A percentile compares a stretch with the other conserved stretches of the same genome.
These are phyloP conservation scores for Somion occarium DNA, from an alignment of 1,284 basidiomycete species.

Conservation along the genomic window DNA sequence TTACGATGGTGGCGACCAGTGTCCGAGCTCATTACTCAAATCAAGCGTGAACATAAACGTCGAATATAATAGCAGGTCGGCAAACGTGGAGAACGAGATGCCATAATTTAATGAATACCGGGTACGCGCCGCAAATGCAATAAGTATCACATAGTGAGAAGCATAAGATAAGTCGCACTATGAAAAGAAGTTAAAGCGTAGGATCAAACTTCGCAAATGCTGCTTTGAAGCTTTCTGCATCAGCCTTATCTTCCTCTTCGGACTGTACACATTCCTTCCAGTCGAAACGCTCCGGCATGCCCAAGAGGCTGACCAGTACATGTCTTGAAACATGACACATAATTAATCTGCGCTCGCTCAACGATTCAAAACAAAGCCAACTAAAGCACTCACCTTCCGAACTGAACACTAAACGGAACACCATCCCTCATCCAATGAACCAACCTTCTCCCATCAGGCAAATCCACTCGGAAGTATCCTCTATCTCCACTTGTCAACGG, in stretches of 20 bases:
- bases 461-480: slow-evolving; percentile 86
- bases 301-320: slow-evolving; percentile 72
- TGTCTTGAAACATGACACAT: slow-evolving; percentile 43
- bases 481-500: slow-evolving; percentile 45
- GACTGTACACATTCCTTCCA: slow-evolving; percentile 85
- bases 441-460: slow-evolving; percentile 82
- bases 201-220: slow-evolving; percentile 77
- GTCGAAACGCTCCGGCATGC: slow-evolving; percentile 73
- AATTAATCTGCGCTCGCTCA: background rate
- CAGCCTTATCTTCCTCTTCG: slow-evolving; percentile 79
- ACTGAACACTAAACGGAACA: slow-evolving; percentile 83
- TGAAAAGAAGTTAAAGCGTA: no score
- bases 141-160: background rate
- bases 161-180: no score
- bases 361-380: background rate
- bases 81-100: no score
- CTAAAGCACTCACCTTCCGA: slow-evolving; percentile 69
- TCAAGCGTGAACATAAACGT: no score
- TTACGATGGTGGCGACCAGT: no score
- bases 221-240: slow-evolving; percentile 76
- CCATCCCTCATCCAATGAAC: slow-evolving; percentile 80
- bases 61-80: no score
- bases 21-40: no score
- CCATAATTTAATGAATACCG: no score
- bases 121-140: background rate